Conservation (phyloP, 2,329 filamentous ascomycete species). For the Colletotrichum sidae region DNA sequence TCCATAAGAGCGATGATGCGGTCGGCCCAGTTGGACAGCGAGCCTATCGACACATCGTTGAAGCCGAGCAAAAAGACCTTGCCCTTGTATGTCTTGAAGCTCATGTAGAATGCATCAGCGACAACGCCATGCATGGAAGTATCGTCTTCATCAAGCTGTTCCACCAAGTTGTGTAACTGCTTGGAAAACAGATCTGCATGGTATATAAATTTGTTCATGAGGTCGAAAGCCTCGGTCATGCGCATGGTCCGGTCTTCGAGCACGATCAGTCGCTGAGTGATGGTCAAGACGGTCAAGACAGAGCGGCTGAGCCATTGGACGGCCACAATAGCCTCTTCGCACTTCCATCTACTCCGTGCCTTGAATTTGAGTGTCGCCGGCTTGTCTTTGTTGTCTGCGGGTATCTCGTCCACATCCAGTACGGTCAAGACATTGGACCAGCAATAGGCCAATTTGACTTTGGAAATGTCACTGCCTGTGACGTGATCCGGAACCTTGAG, state of each 20-base stretch:
- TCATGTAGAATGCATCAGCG: constrained; percentile 98
- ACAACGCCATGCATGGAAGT: constrained; percentile 93
- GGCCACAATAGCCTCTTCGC: constrained; percentile 94
- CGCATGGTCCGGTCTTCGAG: constrained; percentile 90
- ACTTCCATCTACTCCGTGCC: constrained; percentile 88
- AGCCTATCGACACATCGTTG: constrained; percentile 91
- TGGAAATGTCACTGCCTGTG: constrained; percentile 76
- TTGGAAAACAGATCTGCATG: constrained; percentile 90
- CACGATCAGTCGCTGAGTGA: constrained; percentile 92
- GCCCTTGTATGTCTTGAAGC: constrained; percentile 94
- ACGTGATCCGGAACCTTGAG: constrained; percentile 80
- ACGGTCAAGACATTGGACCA: constrained; percentile 99
- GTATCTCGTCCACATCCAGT: constrained; percentile 84
- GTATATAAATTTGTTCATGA: constrained; percentile 92
- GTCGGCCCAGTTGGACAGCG: constrained; percentile 97
- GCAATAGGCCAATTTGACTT: constrained; percentile 93
- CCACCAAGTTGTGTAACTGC: constrained; percentile 86
- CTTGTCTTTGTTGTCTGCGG: constrained; percentile 77
- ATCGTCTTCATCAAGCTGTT: constrained; percentile 89
- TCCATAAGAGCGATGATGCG: constrained; percentile 94
- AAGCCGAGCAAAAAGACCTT: constrained; percentile 93
- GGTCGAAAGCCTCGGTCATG: constrained; percentile 93
- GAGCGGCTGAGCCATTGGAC: constrained; percentile 97
- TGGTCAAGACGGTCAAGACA: constrained; percentile 90
- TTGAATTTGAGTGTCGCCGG: constrained; percentile 83